Percentiles rank a stretch among this genome's conserved stretches.
Conservation (phyloP, 345 rosid species). For the Draba incana region DNA sequence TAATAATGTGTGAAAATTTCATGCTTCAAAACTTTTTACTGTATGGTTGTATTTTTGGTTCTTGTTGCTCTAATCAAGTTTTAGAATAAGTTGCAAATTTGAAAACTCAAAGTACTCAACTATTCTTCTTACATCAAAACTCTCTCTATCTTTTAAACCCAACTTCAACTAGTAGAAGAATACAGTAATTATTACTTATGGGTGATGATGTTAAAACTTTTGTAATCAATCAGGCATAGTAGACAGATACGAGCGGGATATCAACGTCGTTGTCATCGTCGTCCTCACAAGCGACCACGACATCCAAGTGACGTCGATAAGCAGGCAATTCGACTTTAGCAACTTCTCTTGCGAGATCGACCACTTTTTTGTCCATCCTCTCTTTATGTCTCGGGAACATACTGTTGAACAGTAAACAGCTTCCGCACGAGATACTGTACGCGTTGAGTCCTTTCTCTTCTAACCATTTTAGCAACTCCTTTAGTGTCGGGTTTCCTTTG, state of each 20-base stretch:
- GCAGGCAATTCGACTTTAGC: slow-evolving; percentile 81
- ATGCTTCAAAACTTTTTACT: background rate
- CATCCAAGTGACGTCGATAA: slow-evolving; percentile 73
- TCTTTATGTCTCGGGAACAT: slow-evolving; percentile 87
- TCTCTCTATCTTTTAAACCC: slow-evolving; percentile 17
- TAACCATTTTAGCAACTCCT: slow-evolving; percentile 82
- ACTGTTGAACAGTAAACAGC: slow-evolving; percentile 80
- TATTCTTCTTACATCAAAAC: slow-evolving; percentile 36
- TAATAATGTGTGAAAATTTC: background rate
- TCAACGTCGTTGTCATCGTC: slow-evolving; percentile 83
- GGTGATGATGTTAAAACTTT: slow-evolving; percentile 13
- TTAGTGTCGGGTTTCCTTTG: slow-evolving; percentile 67
- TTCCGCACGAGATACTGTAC: slow-evolving; percentile 92
- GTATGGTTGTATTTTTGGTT: background rate
- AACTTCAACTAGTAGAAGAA: slow-evolving; percentile 3
- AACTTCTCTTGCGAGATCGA: slow-evolving; percentile 83
- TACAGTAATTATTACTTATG: slow-evolving; percentile 5
- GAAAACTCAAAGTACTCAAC: slow-evolving; percentile 4
- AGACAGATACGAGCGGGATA: slow-evolving; percentile 82
- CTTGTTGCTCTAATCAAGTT: too few species aligned
- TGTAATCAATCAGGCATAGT: slow-evolving; percentile 55
- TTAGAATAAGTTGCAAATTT: background rate
- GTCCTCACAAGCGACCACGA: slow-evolving; percentile 94
- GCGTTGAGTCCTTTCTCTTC: slow-evolving; percentile 75
- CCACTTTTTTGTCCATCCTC: slow-evolving; percentile 77